These are phyloP conservation scores for Geranium brycei DNA, from an alignment of 345 rosid species.

Conservation along the genomic window DNA sequence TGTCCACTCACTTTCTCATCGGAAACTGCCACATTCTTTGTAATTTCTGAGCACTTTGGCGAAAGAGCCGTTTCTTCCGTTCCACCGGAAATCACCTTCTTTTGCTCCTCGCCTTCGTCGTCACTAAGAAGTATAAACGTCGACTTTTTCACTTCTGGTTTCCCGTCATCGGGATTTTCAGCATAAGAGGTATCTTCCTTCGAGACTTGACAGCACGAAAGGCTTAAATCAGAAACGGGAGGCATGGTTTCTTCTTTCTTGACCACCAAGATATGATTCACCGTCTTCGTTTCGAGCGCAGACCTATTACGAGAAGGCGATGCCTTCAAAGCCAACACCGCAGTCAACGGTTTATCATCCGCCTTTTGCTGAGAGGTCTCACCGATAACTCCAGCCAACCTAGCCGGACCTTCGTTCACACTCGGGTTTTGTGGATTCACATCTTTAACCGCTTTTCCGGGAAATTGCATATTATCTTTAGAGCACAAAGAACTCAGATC, in stretches of 20 bases:
- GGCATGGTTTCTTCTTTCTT: conserved; percentile 21
- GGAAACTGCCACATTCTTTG: conserved; percentile 24
- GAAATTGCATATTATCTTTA: conserved; percentile 24
- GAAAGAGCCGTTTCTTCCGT: conserved; percentile 14
- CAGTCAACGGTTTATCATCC: conserved; percentile 22
- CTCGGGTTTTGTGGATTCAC: conserved; percentile 25
- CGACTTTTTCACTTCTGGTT: conserved; percentile 24
- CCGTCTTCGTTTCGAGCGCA: conserved; percentile 10
- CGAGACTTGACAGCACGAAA: conserved; percentile 22
- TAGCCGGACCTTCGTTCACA: conserved; percentile 23
- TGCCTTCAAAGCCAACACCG: conserved; percentile 18
- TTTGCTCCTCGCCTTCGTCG: conserved; percentile 53
- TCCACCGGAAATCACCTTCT: conserved; percentile 28
- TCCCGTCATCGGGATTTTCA: conserved; percentile 13
- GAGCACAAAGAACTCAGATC: conserved; percentile 50
- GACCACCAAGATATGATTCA: conserved; percentile 11
- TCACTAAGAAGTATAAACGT: conserved; percentile 63
- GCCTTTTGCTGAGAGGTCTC: conserved; percentile 15
- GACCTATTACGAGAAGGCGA: conserved; percentile 16
- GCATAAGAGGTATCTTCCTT: conserved; percentile 23
- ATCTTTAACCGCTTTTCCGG: conserved; percentile 17
- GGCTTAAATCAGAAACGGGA: conserved; percentile 23
- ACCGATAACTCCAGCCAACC: conserved; percentile 13
- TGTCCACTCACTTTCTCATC: conserved; percentile 19
- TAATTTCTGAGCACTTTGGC: conserved; percentile 13